phyloP scores from a whole-genome alignment of 345 rosid species.

The Acer negundo region DNA sequence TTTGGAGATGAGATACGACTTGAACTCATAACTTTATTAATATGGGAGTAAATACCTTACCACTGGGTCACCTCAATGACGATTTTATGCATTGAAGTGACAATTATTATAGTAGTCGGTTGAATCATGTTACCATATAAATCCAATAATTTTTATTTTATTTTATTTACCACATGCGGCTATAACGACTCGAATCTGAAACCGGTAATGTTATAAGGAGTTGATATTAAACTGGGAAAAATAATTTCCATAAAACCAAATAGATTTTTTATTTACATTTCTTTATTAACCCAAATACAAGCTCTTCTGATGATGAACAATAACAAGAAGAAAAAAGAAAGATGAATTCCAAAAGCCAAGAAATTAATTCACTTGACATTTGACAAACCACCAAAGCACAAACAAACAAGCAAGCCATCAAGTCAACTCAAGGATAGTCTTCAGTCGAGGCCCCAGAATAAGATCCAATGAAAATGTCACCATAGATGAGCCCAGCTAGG shows the following conservation, averaged over 20 bases:
- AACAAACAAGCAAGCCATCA: background rate
- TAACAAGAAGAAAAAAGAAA: constrained; percentile 7
- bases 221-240: background rate
- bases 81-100: too few relatives aligned
- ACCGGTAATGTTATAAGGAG: too few relatives aligned
- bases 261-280: constrained; percentile 22
- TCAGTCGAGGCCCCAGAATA: constrained; percentile 45
- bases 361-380: background rate
- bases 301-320: background rate
- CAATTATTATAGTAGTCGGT: too few relatives aligned
- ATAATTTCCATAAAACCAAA: constrained; percentile 5
- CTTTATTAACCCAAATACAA: constrained; percentile 22
- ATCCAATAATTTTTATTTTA: too few relatives aligned
- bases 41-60: too few relatives aligned
- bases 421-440: constrained; percentile 30
- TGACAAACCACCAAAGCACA: background rate
- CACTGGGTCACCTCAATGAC: too few relatives aligned
- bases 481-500: constrained; percentile 78
- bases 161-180: too few relatives aligned
- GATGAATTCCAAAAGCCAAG: background rate
- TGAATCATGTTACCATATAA: too few relatives aligned
- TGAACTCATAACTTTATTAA: too few relatives aligned
- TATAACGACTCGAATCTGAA: too few relatives aligned
- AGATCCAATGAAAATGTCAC: constrained; percentile 68
- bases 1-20: too few relatives aligned